These are phyloP conservation scores for Psilocybe azurescens DNA, from an alignment of 768 basidiomycete species.

Conservation along the genomic window DNA sequence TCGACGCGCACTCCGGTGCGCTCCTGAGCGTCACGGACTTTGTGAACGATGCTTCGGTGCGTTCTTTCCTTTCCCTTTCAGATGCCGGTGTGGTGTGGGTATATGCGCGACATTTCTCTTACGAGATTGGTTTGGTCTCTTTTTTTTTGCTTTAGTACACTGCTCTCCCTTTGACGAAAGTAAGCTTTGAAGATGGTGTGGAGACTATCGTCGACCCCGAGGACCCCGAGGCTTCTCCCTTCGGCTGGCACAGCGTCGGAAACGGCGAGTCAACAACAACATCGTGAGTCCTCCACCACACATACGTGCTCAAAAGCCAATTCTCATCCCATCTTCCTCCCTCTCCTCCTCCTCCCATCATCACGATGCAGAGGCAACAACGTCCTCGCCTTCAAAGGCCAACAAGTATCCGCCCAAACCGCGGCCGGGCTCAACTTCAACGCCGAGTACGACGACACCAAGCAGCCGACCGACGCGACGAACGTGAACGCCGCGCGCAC, in stretches of 20 bases:
- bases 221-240: constrained; percentile 51
- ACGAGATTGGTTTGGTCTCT: too few relatives aligned
- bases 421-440: constrained; percentile 38
- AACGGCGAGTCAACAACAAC: constrained; percentile 16
- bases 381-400: constrained; percentile 34
- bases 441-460: constrained; percentile 34
- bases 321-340: too few relatives aligned
- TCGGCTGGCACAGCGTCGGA: constrained; percentile 51
- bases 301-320: background rate
- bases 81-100: too few relatives aligned
- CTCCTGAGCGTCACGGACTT: constrained; percentile 55
- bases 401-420: background rate
- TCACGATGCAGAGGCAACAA: constrained; percentile 42
- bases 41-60: constrained; percentile 42
- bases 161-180: constrained; percentile 52
- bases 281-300: constrained; percentile 3
- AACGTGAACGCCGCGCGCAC: constrained; percentile 57
- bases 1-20: constrained; percentile 54
- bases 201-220: constrained; percentile 52
- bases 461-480: constrained; percentile 38
- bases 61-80: background rate
- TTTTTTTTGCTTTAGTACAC: constrained; percentile 37
- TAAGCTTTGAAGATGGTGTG: constrained; percentile 53
- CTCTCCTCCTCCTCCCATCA: background rate
- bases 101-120: too few relatives aligned